These are phyloP conservation scores for Exobasidium rhododendri DNA, from an alignment of 1,284 basidiomycete species.

Conservation along the genomic window DNA sequence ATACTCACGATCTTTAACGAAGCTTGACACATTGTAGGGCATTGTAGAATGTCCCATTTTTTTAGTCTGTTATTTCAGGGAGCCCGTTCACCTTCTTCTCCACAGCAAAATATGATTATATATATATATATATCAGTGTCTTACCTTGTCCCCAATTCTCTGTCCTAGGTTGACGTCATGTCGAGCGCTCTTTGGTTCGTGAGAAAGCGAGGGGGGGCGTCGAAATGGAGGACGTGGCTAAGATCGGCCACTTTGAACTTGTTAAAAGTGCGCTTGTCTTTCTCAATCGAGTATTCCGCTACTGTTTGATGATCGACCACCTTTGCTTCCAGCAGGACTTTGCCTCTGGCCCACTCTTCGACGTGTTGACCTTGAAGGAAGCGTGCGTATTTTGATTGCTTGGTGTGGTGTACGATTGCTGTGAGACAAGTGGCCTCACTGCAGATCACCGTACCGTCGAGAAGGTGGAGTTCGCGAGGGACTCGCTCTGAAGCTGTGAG, in stretches of 20 bases:
- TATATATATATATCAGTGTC: no score
- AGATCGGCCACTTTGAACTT: neutral
- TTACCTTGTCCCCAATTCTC: no score
- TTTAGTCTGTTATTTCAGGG: no score
- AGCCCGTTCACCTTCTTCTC: no score
- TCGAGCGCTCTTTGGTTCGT: no score
- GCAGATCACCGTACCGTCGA: neutral
- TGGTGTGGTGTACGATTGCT: neutral
- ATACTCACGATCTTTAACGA: no score
- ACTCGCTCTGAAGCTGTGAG: neutral
- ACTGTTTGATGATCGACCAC: neutral
- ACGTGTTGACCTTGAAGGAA: neutral
- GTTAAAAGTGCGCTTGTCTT: slow-evolving; percentile 7
- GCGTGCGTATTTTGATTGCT: neutral
- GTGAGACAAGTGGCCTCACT: neutral
- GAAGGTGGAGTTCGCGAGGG: neutral
- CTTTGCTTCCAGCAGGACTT: neutral
- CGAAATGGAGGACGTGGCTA: no score
- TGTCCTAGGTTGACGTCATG: no score
- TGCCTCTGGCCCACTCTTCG: neutral
- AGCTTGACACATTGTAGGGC: no score
- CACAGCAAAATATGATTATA: no score
- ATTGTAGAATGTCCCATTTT: no score
- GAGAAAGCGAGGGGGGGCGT: no score
- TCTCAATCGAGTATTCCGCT: neutral